These are phyloP conservation scores for Hymenochaete sp. DNA, from an alignment of 1,284 basidiomycete genomes.

Conservation along the genomic window DNA sequence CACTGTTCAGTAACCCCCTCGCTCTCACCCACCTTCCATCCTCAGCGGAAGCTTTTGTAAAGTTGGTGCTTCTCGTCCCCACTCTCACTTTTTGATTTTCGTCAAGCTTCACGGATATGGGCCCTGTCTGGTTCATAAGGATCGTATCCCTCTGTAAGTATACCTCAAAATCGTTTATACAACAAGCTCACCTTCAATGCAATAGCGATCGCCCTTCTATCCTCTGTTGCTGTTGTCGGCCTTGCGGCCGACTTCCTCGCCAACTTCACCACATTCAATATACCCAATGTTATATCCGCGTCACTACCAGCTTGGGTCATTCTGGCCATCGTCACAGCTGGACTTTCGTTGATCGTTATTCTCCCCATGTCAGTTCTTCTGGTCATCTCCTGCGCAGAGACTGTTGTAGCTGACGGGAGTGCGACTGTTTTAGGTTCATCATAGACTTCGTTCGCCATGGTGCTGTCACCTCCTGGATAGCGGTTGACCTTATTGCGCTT, in stretches of 20 bases:
- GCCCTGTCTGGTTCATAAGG: slow-evolving; percentile 8
- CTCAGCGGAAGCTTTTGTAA: too few species aligned
- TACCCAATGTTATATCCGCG: slow-evolving; percentile 1
- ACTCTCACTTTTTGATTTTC: background rate
- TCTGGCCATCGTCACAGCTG: slow-evolving; percentile 13
- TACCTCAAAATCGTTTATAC: background rate
- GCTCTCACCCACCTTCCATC: background rate
- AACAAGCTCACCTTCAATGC: background rate
- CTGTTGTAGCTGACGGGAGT: background rate
- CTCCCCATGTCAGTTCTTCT: slow-evolving; percentile 13
- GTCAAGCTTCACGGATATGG: slow-evolving; percentile 3
- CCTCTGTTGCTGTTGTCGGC: slow-evolving; percentile 15
- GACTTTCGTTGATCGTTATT: slow-evolving; percentile 13
- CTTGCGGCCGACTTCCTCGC: slow-evolving; percentile 8
- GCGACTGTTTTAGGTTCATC: slow-evolving; percentile 10
- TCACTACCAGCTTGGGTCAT: slow-evolving; percentile 2
- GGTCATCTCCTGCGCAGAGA: background rate
- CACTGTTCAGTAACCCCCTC: background rate
- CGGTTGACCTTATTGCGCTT: slow-evolving; percentile 16
- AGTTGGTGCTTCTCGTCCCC: background rate
- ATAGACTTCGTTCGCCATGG: slow-evolving; percentile 19
- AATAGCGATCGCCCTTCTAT: slow-evolving; percentile 3
- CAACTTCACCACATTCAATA: slow-evolving; percentile 3
- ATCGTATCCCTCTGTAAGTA: slow-evolving; percentile 4
- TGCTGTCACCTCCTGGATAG: slow-evolving; percentile 16